A percentile compares a stretch with the other conserved stretches of the same genome.
Conservation (phyloP, 2,329 filamentous ascomycete genomes). For the Elsinoe australis region DNA sequence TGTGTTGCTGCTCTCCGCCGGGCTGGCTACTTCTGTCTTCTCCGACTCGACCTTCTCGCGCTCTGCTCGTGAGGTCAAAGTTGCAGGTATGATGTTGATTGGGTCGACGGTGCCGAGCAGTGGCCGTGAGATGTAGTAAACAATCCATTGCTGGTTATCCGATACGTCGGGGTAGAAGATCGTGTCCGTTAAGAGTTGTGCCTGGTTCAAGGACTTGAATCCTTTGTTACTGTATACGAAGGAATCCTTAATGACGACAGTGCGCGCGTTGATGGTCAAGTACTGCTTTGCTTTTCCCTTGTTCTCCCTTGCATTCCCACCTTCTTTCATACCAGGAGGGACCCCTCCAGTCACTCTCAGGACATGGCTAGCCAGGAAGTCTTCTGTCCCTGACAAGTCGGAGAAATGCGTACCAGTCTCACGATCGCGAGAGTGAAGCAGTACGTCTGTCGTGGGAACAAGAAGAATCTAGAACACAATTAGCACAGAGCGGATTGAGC, state of each 20-base stretch:
- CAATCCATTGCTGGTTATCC: slow-evolving; percentile 86
- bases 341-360: slow-evolving; percentile 64
- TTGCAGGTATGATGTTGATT: slow-evolving; percentile 60
- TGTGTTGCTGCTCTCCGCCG: slow-evolving; percentile 19
- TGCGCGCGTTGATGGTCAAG: slow-evolving; percentile 83
- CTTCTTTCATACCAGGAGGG: slow-evolving; percentile 43
- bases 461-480: slow-evolving; percentile 60
- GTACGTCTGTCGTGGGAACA: slow-evolving; percentile 85
- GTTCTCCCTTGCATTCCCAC: slow-evolving; percentile 62
- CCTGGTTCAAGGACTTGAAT: slow-evolving; percentile 86
- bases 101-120: slow-evolving; percentile 78
- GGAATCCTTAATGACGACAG: slow-evolving; percentile 87
- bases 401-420: slow-evolving; percentile 70
- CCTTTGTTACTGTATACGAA: slow-evolving; percentile 96
- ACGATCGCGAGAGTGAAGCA: slow-evolving; percentile 78
- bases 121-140: slow-evolving; percentile 91
- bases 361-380: slow-evolving; percentile 95
- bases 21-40: slow-evolving; percentile 1
- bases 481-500: slow-evolving; percentile 17
- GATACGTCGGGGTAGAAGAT: slow-evolving; percentile 85
- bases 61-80: slow-evolving; percentile 31
- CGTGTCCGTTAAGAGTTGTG: slow-evolving; percentile 72
- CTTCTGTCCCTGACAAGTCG: slow-evolving; percentile 80
- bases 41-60: slow-evolving; percentile 26
- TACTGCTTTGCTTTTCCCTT: slow-evolving; percentile 92